Percentiles rank a stretch among this genome's conserved stretches.
Conservation (phyloP, 768 basidiomycete species). For the Exsudoporus frostii region DNA sequence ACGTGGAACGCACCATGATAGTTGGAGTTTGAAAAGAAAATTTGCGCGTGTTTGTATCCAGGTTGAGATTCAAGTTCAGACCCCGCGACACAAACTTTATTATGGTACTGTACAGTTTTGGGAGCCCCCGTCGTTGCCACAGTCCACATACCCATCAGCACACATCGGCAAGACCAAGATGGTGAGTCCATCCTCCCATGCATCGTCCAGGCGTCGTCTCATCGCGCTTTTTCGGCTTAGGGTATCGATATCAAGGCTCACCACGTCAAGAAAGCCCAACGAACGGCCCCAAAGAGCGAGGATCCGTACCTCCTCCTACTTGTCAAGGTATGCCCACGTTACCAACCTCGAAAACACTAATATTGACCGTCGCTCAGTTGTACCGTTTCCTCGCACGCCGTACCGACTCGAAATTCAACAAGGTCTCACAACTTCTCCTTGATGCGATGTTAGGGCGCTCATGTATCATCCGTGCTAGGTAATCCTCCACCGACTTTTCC, state of each 20-base stretch:
- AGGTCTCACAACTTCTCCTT: conserved; percentile 45
- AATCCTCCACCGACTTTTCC: conserved; percentile 94
- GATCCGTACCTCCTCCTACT: conserved; percentile 98
- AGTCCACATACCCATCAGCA: conserved; percentile 46
- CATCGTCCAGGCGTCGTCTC: conserved; percentile 21
- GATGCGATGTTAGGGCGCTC: conserved; percentile 9
- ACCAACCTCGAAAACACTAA: conserved; percentile 1
- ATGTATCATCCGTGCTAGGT: conserved; percentile 45
- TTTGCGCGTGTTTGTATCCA: conserved; percentile 46
- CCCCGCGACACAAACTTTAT: conserved; percentile 35
- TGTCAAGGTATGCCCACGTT: conserved; percentile 72
- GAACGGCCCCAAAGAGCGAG: conserved; percentile 96
- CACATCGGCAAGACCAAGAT: conserved; percentile 68
- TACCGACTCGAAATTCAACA: conserved; percentile 95
- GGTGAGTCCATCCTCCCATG: conserved; percentile 61
- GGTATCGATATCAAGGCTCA: conserved; percentile 95
- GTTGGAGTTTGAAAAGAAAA: conserved; percentile 46
- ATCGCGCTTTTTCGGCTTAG: conserved; percentile 37
- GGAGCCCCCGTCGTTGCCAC: conserved; percentile 46
- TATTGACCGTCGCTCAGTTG: conserved; percentile 51
- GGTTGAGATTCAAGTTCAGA: conserved; percentile 26
- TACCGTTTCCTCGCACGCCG: conserved; percentile 99
- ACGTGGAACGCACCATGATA: conserved; percentile 57
- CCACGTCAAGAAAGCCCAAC: conserved; percentile 98
- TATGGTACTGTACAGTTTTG: conserved; percentile 59